Percentiles rank a stretch among this genome's conserved stretches.
Evolutionary conservation across 331 rosid species (phyloP).

Genomic region (Erythrophleum ivorense): DNA sequence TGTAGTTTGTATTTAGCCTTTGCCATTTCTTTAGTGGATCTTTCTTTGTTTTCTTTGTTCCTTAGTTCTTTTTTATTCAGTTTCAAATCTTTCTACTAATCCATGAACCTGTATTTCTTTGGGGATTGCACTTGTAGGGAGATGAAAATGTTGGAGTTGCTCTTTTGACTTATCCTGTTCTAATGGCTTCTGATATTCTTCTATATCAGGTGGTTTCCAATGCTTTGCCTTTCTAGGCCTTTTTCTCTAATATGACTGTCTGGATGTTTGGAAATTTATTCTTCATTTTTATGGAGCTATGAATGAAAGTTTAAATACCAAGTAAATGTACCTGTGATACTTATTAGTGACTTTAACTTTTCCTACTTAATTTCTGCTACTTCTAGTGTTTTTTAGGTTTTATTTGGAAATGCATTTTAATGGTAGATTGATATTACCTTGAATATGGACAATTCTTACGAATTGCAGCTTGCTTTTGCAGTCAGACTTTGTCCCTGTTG

Average conservation of each 20-base stretch:
- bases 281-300: background rate
- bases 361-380: constrained; percentile 18
- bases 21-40: constrained; percentile 18
- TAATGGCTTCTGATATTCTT: constrained; percentile 99
- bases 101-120: constrained; percentile 34
- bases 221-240: constrained; percentile 22
- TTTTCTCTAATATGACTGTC: constrained; percentile 26
- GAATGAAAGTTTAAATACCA: constrained; percentile 33
- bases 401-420: constrained; percentile 32
- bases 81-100: constrained; percentile 28
- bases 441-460: constrained; percentile 51
- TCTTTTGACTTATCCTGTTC: constrained; percentile 96
- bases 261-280: constrained; percentile 4
- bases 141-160: constrained; percentile 97
- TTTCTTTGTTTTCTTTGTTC: constrained; percentile 29
- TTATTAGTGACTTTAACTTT: constrained; percentile 29
- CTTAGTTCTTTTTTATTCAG: constrained; percentile 9
- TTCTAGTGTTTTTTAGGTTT: constrained; percentile 24
- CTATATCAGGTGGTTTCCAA: constrained; percentile 80
- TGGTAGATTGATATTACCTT: constrained; percentile 36
- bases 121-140: constrained; percentile 67
- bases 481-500: constrained; percentile 96
- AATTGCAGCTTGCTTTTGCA: constrained; percentile 59
- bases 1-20: constrained; percentile 28
- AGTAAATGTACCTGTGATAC: constrained; percentile 30